Base-by-base conservation (phyloP, 352 stramenopile species). In the Globisporangium parvum region DNA sequence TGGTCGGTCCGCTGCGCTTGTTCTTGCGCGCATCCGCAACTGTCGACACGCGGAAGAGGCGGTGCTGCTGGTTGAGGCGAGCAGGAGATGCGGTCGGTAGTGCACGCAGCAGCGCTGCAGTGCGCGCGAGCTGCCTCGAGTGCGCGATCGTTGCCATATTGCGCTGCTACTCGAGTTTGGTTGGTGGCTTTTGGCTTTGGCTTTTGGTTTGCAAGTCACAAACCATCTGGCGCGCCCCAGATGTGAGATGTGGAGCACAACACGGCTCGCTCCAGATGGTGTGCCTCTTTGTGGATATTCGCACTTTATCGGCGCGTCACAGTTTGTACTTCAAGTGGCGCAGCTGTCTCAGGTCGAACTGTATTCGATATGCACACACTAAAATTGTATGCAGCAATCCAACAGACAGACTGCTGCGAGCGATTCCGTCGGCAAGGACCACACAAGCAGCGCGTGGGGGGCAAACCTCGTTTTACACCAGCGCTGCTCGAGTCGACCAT, bases 1-100 rank as follows among this genome's bases (percentile, higher is more conserved):
- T 50, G 17, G 33, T 51, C 2, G 46, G 55, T 6, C 61, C 66
- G 51, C 73, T 65, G 31, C 70, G 68, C 59, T 81, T 83, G 15
- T 65, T 69, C 55, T 72, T 67, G 11, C 80, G 73, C 35, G 77
- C 77, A 20, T 71, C 40, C 8, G 55, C 55, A 11, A 63, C 31
- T 21, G 57, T 15, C 18, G 77, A 87, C 1, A 64, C 73, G 47
- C 85, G 77, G 35, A 91, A 59, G 11, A 42, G 51, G 31, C 69
- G 64, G 31, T 61, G 53, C 10, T 68, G 60, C 10, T 51, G 50
- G 5, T 46, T 42, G 6, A 44, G 5, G 35, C 53, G 35, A 14
- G 28, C 28, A 18, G 26, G 20, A 5, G 6, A 37, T 37, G 31
- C 31, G 3, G 31, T 12, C 10, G 31, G 31, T 0, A 37, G 31